Evolutionary conservation across 306 rosid species (phyloP).

Genomic region (Lathyrus tuberosus): DNA sequence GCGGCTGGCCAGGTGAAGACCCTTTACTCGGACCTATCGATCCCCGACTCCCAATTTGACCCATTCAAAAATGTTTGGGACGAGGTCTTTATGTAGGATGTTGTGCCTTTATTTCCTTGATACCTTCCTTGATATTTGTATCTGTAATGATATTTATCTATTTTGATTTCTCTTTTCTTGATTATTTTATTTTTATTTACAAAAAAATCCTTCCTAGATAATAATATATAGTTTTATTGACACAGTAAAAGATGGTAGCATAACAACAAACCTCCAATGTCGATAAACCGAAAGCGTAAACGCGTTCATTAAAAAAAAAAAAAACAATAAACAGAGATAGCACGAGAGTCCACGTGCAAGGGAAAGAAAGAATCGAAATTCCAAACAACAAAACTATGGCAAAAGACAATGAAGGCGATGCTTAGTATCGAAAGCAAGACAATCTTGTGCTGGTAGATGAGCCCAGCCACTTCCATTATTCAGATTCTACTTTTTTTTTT

Average conservation of each 20-base stretch:
- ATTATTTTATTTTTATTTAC: too few relatives aligned
- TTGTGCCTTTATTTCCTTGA: too few relatives aligned
- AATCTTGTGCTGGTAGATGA: conserved; percentile 8
- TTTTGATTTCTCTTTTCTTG: too few relatives aligned
- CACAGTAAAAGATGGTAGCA: background rate
- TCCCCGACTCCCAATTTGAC: too few relatives aligned
- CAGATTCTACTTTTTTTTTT: background rate
- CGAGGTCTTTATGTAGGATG: too few relatives aligned
- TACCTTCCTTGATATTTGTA: too few relatives aligned
- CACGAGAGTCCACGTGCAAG: conserved; percentile 35
- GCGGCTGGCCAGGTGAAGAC: too few relatives aligned
- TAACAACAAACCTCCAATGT: conserved; percentile 8
- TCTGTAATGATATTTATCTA: too few relatives aligned
- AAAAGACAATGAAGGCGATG: background rate
- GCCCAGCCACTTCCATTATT: background rate
- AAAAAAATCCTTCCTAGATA: too few relatives aligned
- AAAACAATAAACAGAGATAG: background rate
- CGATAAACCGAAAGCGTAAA: conserved; percentile 15
- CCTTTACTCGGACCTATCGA: too few relatives aligned
- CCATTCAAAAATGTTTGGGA: too few relatives aligned
- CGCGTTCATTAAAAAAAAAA: background rate
- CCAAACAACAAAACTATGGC: background rate
- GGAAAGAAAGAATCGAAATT: background rate
- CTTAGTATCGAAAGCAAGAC: conserved; percentile 14
- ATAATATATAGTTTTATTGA: background rate